Evolutionary conservation across 371 early-diverging fungal genomes (phyloP).

Genomic region (Mucor irregularis): DNA sequence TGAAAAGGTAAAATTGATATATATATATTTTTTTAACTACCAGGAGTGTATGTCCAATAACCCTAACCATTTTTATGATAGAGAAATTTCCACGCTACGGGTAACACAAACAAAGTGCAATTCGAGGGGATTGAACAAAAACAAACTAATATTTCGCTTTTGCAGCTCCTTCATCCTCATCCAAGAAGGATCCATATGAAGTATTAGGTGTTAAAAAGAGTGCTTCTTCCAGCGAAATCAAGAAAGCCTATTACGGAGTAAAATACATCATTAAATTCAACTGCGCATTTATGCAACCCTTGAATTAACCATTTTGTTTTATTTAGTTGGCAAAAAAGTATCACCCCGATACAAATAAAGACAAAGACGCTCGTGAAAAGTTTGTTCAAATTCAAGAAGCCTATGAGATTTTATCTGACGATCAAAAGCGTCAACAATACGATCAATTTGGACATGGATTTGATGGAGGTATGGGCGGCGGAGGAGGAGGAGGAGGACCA

Average conservation of each 20-base stretch:
- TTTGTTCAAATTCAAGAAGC: slow-evolving; percentile 96
- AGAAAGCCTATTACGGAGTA: slow-evolving; percentile 91
- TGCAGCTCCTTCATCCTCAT: slow-evolving; percentile 1
- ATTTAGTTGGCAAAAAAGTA: slow-evolving; percentile 86
- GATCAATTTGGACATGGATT: slow-evolving; percentile 81
- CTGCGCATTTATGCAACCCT: not conserved
- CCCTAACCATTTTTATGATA: not conserved
- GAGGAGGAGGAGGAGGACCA: not conserved
- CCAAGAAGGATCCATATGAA: slow-evolving; percentile 80
- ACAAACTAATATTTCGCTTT: not conserved
- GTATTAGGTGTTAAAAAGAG: slow-evolving; percentile 77
- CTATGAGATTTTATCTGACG: slow-evolving; percentile 93
- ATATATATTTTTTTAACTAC: not conserved
- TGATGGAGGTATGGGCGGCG: slow-evolving; percentile 9
- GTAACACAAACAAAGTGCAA: slow-evolving; percentile 8
- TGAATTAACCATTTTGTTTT: not conserved
- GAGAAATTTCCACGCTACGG: slow-evolving; percentile 29
- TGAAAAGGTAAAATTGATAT: slow-evolving; percentile 11
- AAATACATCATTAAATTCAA: not conserved
- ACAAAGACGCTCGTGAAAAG: slow-evolving; percentile 84
- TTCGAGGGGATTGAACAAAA: not conserved
- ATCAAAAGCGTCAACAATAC: slow-evolving; percentile 80
- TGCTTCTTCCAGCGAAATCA: slow-evolving; percentile 85
- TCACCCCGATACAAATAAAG: slow-evolving; percentile 96
- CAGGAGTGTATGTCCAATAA: not conserved